A percentile compares a stretch with the other conserved stretches of the same genome.
Evolutionary conservation across 805 yeast genomes (phyloP).

Genomic region (Candida nanaspora): DNA sequence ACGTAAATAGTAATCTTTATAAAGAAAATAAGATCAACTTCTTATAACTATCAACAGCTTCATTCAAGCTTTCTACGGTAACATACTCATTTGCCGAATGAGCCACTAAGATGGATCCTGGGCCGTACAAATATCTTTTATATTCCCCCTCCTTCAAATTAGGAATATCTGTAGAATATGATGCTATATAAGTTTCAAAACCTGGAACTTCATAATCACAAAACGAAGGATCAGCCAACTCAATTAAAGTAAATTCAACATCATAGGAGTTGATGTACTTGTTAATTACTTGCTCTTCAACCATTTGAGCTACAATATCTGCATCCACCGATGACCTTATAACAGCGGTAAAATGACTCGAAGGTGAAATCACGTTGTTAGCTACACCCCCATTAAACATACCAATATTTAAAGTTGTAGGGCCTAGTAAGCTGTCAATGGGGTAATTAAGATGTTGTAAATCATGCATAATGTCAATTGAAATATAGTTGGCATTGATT

Average conservation of each 20-base stretch:
- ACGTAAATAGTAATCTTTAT: background rate
- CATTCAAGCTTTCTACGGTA: slow-evolving; percentile 35
- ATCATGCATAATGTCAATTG: slow-evolving; percentile 43
- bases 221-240: slow-evolving; percentile 31
- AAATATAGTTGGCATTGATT: slow-evolving; percentile 49
- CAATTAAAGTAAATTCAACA: slow-evolving; percentile 11
- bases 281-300: slow-evolving; percentile 25
- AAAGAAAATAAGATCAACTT: slow-evolving; percentile 25
- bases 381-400: slow-evolving; percentile 55
- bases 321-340: slow-evolving; percentile 48
- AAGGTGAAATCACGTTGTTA: slow-evolving; percentile 56
- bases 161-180: slow-evolving; percentile 39
- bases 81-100: slow-evolving; percentile 53
- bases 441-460: slow-evolving; percentile 42
- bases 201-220: slow-evolving; percentile 60
- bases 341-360: slow-evolving; percentile 40
- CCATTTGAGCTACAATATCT: slow-evolving; percentile 27
- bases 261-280: slow-evolving; percentile 21
- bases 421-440: slow-evolving; percentile 44
- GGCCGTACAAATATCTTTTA: slow-evolving; percentile 54
- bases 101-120: slow-evolving; percentile 57
- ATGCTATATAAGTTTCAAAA: slow-evolving; percentile 37
- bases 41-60: slow-evolving; percentile 49
- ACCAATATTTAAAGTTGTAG: slow-evolving; percentile 58
- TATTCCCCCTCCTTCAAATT: slow-evolving; percentile 27